phyloP scores from a whole-genome alignment of 441 rosid species.

The Erysimum pusillum region DNA sequence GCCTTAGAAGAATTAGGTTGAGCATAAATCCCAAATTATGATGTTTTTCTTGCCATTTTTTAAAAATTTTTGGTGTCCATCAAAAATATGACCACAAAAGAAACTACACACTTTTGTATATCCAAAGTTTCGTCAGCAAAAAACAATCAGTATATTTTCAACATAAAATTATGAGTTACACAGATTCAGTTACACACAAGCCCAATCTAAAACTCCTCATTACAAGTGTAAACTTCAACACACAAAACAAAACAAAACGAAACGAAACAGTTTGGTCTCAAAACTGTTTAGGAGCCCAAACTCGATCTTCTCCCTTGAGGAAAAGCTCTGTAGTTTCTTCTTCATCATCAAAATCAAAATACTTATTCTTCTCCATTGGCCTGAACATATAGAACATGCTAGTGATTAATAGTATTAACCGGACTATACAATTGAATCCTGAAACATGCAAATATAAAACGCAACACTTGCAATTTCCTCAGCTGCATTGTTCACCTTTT shows the following conservation, averaged over 20 bases:
- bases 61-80: neutral
- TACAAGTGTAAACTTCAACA: neutral
- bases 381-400: conserved; percentile 87
- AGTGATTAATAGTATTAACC: too few relatives aligned
- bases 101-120: neutral
- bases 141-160: neutral
- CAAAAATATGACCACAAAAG: neutral
- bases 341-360: conserved; percentile 76
- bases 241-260: neutral
- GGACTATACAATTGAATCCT: too few relatives aligned
- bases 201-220: neutral
- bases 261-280: neutral
- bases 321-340: conserved; percentile 87
- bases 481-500: conserved; percentile 80
- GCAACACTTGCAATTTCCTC: conserved; percentile 76
- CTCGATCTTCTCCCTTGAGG: conserved; percentile 75
- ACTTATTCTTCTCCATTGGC: conserved; percentile 88
- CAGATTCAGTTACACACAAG: neutral
- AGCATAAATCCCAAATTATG: neutral
- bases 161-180: neutral
- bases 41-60: neutral
- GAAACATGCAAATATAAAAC: conserved; percentile 63
- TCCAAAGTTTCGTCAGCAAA: neutral
- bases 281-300: conserved; percentile 70
- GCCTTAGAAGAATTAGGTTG: neutral